A percentile compares a stretch with the other conserved stretches of the same genome.
Conservation (phyloP, 768 basidiomycete species). For the Boletus edulis region DNA sequence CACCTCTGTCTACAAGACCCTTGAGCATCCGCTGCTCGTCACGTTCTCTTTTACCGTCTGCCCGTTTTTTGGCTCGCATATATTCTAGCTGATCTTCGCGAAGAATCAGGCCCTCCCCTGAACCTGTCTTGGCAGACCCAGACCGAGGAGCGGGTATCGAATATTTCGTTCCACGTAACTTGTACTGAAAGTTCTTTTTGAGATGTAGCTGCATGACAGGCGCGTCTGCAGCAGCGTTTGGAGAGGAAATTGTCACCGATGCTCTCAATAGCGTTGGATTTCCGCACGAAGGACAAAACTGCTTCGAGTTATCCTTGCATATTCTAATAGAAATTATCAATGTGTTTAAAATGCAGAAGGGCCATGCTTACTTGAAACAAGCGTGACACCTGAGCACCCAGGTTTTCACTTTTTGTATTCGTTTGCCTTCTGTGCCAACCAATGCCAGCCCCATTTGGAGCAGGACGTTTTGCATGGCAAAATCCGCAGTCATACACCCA, state of each 20-base stretch:
- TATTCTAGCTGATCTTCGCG: slow-evolving; percentile 93
- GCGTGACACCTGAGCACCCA: slow-evolving; percentile 98
- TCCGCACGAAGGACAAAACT: slow-evolving; percentile 97
- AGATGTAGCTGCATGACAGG: slow-evolving; percentile 86
- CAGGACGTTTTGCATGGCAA: slow-evolving; percentile 97
- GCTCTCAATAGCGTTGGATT: slow-evolving; percentile 88
- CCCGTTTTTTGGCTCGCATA: slow-evolving; percentile 74
- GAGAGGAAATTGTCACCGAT: slow-evolving; percentile 80
- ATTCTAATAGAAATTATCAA: slow-evolving; percentile 50
- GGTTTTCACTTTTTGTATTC: slow-evolving; percentile 87
- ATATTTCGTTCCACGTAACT: slow-evolving; percentile 86
- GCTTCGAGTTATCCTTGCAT: slow-evolving; percentile 91
- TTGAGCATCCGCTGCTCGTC: slow-evolving; percentile 71
- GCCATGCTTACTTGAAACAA: slow-evolving; percentile 87
- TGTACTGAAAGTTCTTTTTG: slow-evolving; percentile 95
- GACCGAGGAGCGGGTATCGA: slow-evolving; percentile 89
- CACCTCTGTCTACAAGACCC: slow-evolving; percentile 51
- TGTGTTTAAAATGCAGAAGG: neutral
- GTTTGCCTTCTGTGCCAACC: slow-evolving; percentile 86
- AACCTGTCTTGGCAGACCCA: slow-evolving; percentile 80
- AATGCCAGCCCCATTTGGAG: slow-evolving; percentile 92
- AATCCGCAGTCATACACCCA: slow-evolving; percentile 98
- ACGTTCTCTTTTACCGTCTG: slow-evolving; percentile 68
- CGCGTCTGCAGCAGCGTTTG: slow-evolving; percentile 55
- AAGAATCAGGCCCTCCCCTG: slow-evolving; percentile 81